Base-by-base conservation (phyloP, 2,329 filamentous ascomycete genomes). In the Verticillium alfalfae region DNA sequence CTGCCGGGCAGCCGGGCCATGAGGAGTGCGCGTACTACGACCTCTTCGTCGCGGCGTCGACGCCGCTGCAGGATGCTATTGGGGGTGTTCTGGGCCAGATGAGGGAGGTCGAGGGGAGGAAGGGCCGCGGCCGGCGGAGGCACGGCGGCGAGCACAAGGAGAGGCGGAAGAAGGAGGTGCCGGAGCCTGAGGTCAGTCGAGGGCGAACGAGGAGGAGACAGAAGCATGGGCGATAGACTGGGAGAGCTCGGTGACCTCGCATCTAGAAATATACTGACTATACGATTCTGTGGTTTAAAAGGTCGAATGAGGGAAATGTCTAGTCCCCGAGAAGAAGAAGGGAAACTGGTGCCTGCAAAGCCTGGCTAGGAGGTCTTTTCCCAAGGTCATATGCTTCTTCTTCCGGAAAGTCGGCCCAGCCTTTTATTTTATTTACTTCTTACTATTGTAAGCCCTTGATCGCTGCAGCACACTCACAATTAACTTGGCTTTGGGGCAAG, bases 21-120 rank as follows among this genome's bases (percentile, higher is more conserved):
- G 54, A 57, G 18, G 61, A 61, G 36, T 66, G 64, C 34, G 63
- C 64, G 45, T 66, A 64, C 18, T 64, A 66, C 56, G 59, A 64
- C 3, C 57, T 60, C 16, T 66, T 66, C 18, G 41, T 60, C 45
- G 64, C 64, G 55, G 45, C 59, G 6, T 64, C 63, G n/a, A 63
- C 55, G 0, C 64, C 62, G 26, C 49, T 64, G 22, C 63, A 66
- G 49, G 60, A 63, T 4, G 49, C 59, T 2, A 66, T 66, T 13
- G 64, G 58, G 3, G 55, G 52, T 3, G 64, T 65, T 3, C 12
- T 65, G 54, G 58, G 45, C 13, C 59, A 58, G 56, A 61, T 65
- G n/a, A 63, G 61, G n/a, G 63, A 64, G 39, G 49, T 55, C 7
- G 52, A 60, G 18, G 37, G 37, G 34, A 13, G 26, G 58, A 39